These are phyloP conservation scores for Huntiella omanensis DNA, from an alignment of 2,329 filamentous ascomycete genomes.

Conservation along the genomic window DNA sequence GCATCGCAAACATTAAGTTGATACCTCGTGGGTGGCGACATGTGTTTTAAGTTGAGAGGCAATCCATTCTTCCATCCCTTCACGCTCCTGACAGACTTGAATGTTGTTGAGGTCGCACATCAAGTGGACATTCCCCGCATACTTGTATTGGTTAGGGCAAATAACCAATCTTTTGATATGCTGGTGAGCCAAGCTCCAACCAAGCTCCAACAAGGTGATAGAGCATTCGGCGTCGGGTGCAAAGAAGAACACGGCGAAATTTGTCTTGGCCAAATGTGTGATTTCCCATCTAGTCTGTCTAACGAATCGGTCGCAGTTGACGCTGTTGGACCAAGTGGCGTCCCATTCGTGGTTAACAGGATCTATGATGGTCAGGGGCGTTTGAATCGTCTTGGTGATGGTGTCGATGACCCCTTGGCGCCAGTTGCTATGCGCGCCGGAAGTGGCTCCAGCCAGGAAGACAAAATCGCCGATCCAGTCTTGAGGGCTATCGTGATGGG, in stretches of 20 bases:
- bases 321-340: conserved; percentile 29
- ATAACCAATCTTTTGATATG: conserved; percentile 32
- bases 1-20: no score
- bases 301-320: conserved; percentile 25
- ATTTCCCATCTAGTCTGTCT: conserved; percentile 45
- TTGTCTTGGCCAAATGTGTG: conserved; percentile 30
- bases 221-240: conserved; percentile 32
- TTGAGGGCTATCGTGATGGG: no score
- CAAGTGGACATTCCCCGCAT: conserved; percentile 41
- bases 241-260: conserved; percentile 39
- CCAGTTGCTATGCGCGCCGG: conserved; percentile 27
- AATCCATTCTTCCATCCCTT: neutral
- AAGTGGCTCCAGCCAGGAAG: conserved; percentile 42
- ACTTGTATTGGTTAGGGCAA: conserved; percentile 32
- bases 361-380: conserved; percentile 35
- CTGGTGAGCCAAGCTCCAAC: conserved; percentile 25
- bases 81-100: conserved; percentile 21
- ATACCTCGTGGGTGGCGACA: no score
- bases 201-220: conserved; percentile 41
- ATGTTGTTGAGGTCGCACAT: conserved; percentile 31
- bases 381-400: neutral
- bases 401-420: conserved; percentile 23
- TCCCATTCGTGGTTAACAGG: conserved; percentile 40
- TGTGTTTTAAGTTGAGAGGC: neutral
- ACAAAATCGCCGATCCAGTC: conserved; percentile 15